A percentile compares a stretch with the other conserved stretches of the same genome.
Conservation (phyloP, 2,329 filamentous ascomycete genomes). For the Aaosphaeria arxii region DNA sequence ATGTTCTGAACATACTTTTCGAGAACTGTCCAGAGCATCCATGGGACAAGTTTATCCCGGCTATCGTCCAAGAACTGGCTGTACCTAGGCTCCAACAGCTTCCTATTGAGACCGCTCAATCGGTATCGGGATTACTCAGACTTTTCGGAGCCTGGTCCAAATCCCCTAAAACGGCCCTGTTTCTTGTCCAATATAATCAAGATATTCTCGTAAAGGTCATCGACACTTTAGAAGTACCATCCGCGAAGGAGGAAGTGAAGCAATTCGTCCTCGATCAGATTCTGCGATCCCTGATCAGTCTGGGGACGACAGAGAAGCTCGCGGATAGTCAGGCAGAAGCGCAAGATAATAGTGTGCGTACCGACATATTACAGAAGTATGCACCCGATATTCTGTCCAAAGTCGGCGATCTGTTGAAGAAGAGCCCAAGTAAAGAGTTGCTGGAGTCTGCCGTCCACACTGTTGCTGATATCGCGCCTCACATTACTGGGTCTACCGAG, state of each 20-base stretch:
- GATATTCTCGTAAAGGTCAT: constrained; percentile 67
- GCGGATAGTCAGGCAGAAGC: constrained; percentile 6
- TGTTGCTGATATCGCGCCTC: constrained; percentile 65
- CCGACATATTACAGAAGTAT: constrained; percentile 58
- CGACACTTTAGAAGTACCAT: constrained; percentile 67
- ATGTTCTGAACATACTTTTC: constrained; percentile 78
- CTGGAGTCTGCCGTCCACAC: constrained; percentile 76
- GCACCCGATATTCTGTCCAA: constrained; percentile 63
- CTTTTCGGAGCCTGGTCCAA: constrained; percentile 80
- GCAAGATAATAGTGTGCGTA: constrained; percentile 55
- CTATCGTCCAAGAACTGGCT: constrained; percentile 73
- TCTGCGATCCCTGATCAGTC: constrained; percentile 50
- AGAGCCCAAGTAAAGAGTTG: constrained; percentile 66
- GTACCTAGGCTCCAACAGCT: constrained; percentile 75
- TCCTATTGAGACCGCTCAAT: constrained; percentile 81
- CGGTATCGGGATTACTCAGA: constrained; percentile 77
- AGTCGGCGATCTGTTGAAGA: constrained; percentile 53
- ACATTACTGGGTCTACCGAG: constrained; percentile 47
- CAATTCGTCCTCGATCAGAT: constrained; percentile 73
- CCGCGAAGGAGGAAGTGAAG: constrained; percentile 83
- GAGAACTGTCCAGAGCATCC: constrained; percentile 66
- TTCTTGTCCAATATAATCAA: constrained; percentile 63
- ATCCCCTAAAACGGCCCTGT: constrained; percentile 62
- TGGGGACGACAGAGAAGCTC: constrained; percentile 5
- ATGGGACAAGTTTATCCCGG: constrained; percentile 68